Evolutionary conservation across 257 asterid species (phyloP).

Genomic region (Jacaranda mimosifolia): DNA sequence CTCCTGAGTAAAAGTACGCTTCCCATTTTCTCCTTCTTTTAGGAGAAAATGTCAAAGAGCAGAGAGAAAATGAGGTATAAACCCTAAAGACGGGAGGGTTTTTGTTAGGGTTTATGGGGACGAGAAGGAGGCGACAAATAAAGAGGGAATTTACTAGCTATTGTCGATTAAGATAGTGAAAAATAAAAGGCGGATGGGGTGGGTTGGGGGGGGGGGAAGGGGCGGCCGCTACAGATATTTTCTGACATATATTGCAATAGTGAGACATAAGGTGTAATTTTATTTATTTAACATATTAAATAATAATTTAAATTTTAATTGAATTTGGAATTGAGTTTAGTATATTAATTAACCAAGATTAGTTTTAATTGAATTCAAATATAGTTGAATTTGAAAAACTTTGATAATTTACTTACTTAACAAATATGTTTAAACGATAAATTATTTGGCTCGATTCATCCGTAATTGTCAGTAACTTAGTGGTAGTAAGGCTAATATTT

Average conservation of each 20-base stretch:
- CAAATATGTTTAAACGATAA: too few relatives aligned
- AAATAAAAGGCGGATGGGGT: conserved; percentile 32
- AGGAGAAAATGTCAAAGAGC: not conserved
- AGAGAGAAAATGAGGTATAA: conserved; percentile 23
- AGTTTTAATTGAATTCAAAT: too few relatives aligned
- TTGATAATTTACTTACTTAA: too few relatives aligned
- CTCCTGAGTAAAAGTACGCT: conserved; percentile 58
- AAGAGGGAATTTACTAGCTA: not conserved
- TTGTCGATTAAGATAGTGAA: not conserved
- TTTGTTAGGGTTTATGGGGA: conserved; percentile 61
- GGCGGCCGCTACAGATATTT: conserved; percentile 27
- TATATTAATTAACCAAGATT: too few relatives aligned
- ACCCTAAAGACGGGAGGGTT: conserved; percentile 44
- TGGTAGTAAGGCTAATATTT: too few relatives aligned
- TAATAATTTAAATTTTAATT: too few relatives aligned
- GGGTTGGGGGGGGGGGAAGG: conserved; percentile 6
- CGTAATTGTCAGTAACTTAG: too few relatives aligned
- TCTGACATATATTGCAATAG: not conserved
- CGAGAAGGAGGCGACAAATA: conserved; percentile 12
- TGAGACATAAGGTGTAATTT: too few relatives aligned
- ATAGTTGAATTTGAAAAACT: too few relatives aligned
- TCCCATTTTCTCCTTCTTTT: conserved; percentile 48
- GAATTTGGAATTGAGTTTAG: too few relatives aligned
- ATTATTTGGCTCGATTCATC: too few relatives aligned
- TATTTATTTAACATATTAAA: too few relatives aligned